Conservation (phyloP, 2,329 filamentous ascomycete genomes). For the Diaporthe ampelina region DNA sequence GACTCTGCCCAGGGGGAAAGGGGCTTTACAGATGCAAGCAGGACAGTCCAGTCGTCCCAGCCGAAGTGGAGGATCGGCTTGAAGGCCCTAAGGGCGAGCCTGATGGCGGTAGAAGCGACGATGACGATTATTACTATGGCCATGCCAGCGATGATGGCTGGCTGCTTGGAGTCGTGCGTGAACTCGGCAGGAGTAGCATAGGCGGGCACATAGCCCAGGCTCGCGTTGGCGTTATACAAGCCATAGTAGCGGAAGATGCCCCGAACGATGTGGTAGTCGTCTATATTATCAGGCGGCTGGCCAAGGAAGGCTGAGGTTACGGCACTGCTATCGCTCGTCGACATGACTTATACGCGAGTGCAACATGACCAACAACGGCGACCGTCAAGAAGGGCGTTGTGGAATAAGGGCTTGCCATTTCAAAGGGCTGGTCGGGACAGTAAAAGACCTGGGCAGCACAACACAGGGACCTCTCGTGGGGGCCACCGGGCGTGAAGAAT, state of each 20-base stretch:
- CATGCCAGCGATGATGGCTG: conserved; percentile 36
- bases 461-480: too few species aligned
- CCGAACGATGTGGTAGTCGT: conserved; percentile 31
- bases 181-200: conserved; percentile 16
- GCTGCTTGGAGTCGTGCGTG: conserved; percentile 35
- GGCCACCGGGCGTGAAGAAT: neutral
- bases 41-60: conserved; percentile 40
- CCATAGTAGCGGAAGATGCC: conserved; percentile 25
- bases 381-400: neutral
- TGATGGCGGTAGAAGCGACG: conserved; percentile 18
- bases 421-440: neutral
- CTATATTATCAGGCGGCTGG: conserved; percentile 13
- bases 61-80: conserved; percentile 31
- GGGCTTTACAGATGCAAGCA: conserved; percentile 39
- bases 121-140: conserved; percentile 36
- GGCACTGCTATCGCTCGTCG: neutral
- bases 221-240: conserved; percentile 7
- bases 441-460: neutral
- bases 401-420: neutral
- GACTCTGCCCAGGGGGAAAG: neutral
- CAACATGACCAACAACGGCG: conserved; percentile 11
- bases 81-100: conserved; percentile 34
- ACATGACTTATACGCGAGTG: conserved; percentile 9
- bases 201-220: conserved; percentile 6
- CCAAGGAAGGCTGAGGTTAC: conserved; percentile 28